Evolutionary conservation across 2,329 filamentous ascomycete species (phyloP).

Genomic region (Ophiognomonia clavigignenti-juglandacearum): DNA sequence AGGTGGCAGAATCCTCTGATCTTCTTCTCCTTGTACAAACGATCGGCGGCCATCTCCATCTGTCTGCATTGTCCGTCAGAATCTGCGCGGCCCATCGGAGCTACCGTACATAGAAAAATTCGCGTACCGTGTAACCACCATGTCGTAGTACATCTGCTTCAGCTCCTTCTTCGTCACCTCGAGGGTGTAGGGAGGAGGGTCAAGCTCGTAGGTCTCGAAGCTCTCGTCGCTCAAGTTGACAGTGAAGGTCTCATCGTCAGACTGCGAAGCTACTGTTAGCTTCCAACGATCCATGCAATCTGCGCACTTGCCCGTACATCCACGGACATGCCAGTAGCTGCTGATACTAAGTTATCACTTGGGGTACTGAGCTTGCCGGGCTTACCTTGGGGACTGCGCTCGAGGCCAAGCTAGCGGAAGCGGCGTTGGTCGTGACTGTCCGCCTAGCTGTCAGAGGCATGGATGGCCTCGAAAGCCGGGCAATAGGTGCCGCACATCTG

Average conservation of each 20-base stretch:
- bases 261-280: conserved; percentile 44
- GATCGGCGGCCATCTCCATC: conserved; percentile 99
- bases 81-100: neutral
- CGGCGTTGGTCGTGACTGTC: conserved; percentile 91
- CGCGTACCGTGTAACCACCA: conserved; percentile 85
- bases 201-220: conserved; percentile 99
- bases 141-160: conserved; percentile 98
- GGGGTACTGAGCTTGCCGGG: conserved; percentile 9
- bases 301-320: neutral
- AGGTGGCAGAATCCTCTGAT: conserved; percentile 99
- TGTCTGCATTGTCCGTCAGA: conserved; percentile 54
- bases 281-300: conserved; percentile 16
- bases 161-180: conserved; percentile 95
- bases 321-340: neutral
- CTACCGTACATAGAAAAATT: neutral
- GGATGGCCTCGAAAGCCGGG: conserved; percentile 31
- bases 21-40: conserved; percentile 99
- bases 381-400: conserved; percentile 51
- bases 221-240: conserved; percentile 94
- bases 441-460: conserved; percentile 50
- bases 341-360: neutral
- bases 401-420: conserved; percentile 84
- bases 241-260: conserved; percentile 89
- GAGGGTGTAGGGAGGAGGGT: conserved; percentile 89
- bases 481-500: conserved; percentile 50